A percentile compares a stretch with the other conserved stretches of the same genome.
phyloP scores from a whole-genome alignment of 2,329 filamentous ascomycete genomes.

The Xylaria digitata region DNA sequence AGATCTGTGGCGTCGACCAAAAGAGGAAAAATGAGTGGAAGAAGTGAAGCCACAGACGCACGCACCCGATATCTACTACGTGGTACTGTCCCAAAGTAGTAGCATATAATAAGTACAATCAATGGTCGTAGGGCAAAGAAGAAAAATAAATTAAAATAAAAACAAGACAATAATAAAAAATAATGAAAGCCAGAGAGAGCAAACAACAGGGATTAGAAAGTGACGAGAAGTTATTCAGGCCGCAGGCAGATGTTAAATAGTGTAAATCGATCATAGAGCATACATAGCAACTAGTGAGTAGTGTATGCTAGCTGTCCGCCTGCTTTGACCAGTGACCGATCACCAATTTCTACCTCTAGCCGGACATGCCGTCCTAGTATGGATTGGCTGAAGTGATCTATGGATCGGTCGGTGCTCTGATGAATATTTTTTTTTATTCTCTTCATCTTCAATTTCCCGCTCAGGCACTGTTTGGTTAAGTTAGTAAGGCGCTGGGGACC shows the following conservation, averaged over 20 bases:
- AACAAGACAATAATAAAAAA: neutral
- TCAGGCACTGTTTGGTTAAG: conserved; percentile 17
- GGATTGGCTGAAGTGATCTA: conserved; percentile 12
- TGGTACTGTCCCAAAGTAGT: neutral
- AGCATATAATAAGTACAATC: neutral
- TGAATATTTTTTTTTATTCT: conserved; percentile 20
- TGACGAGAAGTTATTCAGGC: conserved; percentile 19
- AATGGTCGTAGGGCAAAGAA: neutral
- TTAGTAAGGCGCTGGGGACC: conserved; percentile 7
- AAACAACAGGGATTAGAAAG: conserved; percentile 12
- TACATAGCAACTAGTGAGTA: neutral
- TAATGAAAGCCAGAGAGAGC: neutral
- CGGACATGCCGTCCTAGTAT: conserved; percentile 21
- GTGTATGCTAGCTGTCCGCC: neutral
- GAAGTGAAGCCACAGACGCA: conserved; percentile 34
- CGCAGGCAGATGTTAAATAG: conserved; percentile 3
- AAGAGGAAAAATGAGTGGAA: conserved; percentile 28
- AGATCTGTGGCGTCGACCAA: conserved; percentile 21
- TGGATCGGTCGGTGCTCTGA: neutral
- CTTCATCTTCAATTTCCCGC: conserved; percentile 5
- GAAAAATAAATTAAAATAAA: neutral
- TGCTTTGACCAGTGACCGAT: neutral
- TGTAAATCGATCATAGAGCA: neutral
- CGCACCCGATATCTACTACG: conserved; percentile 21
- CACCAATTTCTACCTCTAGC: neutral